A percentile compares a stretch with the other conserved stretches of the same genome.
Evolutionary conservation across 2,329 filamentous ascomycete species (phyloP).

Genomic region (Leptographium procerum): DNA sequence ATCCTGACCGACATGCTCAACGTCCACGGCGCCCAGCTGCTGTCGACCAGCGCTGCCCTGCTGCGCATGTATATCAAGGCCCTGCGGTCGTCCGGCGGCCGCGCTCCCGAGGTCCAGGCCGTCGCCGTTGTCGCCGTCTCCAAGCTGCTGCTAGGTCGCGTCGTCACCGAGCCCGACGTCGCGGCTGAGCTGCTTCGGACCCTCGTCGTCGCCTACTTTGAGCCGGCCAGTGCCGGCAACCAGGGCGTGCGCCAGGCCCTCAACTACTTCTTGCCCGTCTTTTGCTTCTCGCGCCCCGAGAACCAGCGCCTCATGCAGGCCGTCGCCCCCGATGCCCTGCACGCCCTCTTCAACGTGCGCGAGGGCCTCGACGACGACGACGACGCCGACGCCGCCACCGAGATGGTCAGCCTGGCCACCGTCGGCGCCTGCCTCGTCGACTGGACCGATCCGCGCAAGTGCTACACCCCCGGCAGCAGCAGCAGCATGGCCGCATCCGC

Average conservation of each 20-base stretch:
- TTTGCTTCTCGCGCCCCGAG: conserved; percentile 72
- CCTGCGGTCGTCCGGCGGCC: conserved; percentile 58
- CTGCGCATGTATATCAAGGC: conserved; percentile 80
- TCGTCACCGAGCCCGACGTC: conserved; percentile 58
- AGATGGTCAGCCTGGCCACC: conserved; percentile 66
- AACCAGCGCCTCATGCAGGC: conserved; percentile 74
- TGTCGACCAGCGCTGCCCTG: conserved; percentile 55
- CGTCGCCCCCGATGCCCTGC: conserved; percentile 63
- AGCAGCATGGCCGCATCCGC: too few relatives aligned
- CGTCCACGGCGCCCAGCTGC: conserved; percentile 71
- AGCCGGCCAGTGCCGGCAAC: conserved; percentile 69
- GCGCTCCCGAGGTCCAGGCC: conserved; percentile 61
- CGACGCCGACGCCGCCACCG: conserved; percentile 61
- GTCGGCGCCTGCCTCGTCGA: conserved; percentile 79
- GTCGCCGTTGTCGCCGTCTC: conserved; percentile 71
- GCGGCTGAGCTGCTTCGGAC: conserved; percentile 70
- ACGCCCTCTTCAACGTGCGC: conserved; percentile 60
- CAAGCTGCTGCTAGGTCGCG: conserved; percentile 73
- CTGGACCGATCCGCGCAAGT: conserved; percentile 90
- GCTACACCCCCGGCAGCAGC: conserved; percentile 37
- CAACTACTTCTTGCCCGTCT: conserved; percentile 90
- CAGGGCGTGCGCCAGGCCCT: conserved; percentile 75
- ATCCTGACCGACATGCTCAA: conserved; percentile 90
- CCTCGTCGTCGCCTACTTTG: conserved; percentile 79
- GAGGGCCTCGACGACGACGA: conserved; percentile 66